A percentile compares a stretch with the other conserved stretches of the same genome.
These are phyloP conservation scores for Stemphylium lycopersici DNA, from an alignment of 2,329 filamentous ascomycete genomes.

Conservation along the genomic window DNA sequence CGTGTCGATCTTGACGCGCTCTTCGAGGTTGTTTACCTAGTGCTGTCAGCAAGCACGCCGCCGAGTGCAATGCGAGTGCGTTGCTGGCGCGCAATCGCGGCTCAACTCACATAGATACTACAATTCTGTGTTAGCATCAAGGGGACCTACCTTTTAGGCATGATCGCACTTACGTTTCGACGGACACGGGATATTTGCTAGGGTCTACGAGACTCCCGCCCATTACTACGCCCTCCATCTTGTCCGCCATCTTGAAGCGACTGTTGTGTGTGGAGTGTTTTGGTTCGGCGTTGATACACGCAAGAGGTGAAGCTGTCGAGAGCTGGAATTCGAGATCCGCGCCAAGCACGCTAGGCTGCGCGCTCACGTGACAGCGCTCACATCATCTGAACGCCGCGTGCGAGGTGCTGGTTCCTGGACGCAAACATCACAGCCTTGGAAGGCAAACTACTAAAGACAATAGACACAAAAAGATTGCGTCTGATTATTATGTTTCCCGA, in stretches of 20 bases:
- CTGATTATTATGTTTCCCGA: no score
- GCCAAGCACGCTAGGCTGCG: constrained; percentile 19
- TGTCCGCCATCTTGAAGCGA: constrained; percentile 39
- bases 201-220: constrained; percentile 31
- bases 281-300: constrained; percentile 6
- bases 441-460: no score
- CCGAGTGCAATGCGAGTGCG: constrained; percentile 29
- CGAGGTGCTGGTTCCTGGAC: no score
- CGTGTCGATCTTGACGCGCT: constrained; percentile 81
- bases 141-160: constrained; percentile 21
- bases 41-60: constrained; percentile 27
- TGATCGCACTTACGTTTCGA: constrained; percentile 43
- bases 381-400: neutral
- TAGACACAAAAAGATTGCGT: no score
- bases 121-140: constrained; percentile 31
- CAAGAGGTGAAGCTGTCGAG: constrained; percentile 18
- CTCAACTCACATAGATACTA: constrained; percentile 46
- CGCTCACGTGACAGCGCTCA: constrained; percentile 14
- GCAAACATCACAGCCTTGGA: no score
- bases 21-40: constrained; percentile 82
- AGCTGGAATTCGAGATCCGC: constrained; percentile 19
- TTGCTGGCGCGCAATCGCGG: constrained; percentile 15
- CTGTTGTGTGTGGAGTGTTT: constrained; percentile 11
- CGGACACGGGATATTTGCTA: constrained; percentile 43
- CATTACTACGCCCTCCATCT: constrained; percentile 44